Base-by-base conservation (phyloP, 1,284 basidiomycete genomes). In the Schizophyllum amplum region DNA sequence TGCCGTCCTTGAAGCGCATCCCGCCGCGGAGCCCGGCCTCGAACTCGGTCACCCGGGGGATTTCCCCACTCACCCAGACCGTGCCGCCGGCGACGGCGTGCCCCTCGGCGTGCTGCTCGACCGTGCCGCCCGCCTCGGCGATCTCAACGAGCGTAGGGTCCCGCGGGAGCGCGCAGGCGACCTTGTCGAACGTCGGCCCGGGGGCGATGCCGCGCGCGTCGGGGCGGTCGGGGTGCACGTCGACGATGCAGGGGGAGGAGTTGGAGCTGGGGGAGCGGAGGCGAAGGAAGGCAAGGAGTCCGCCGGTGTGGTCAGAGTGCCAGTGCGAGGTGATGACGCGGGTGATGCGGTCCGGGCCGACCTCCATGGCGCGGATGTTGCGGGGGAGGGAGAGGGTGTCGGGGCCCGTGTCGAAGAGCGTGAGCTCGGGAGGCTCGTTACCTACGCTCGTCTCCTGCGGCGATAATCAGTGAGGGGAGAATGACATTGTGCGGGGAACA, bases 291-390 rank as follows among this genome's bases (percentile, higher is more conserved):
- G 81, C 82, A 59, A 81, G 77, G 48, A 89, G 71, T 5, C 87
- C 84, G 55, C 86, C 89, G 15, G 87, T 89, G 71, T 93, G 90
- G 66, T 93, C 91, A 52, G 80, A 75, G 67, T 92, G 90, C 90
- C 90, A 93, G 67, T 93, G 91, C 1, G 87, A 90, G 13, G 85
- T 78, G 21, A 91, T 73, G 47, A 92, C 73, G 24, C 83, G 78
- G 47, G 83, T 80, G 59, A 93, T 76, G 48, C 73, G 68, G 27
- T 76, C 71, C 5, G 82, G 68, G 4, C 78, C 77, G 1, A 82
- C 67, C 21, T 82, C 73, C 75, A 92, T 77, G 1, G 84, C 80
- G 5, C 70, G 68, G 23, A 86, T 69, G 67, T 92, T 93, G 55
- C 88, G 81, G 24, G 83, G 78, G 61, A 93, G 81, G 46, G 84